Evolutionary conservation across 257 asterid genomes (phyloP).

Genomic region (Nicotiana obtusifolia): DNA sequence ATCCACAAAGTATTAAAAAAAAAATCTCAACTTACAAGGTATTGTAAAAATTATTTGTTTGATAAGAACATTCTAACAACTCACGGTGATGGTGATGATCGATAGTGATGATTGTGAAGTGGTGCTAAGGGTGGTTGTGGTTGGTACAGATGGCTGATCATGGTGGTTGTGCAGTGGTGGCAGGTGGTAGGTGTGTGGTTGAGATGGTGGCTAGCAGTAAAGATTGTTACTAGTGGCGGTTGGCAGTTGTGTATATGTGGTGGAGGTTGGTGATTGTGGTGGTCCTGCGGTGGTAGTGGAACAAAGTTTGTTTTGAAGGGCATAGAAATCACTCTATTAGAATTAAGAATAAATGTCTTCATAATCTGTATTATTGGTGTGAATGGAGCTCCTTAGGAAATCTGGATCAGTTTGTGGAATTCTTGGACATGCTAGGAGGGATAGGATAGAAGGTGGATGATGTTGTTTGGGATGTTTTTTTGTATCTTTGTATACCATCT

Average conservation of each 20-base stretch:
- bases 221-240: neutral
- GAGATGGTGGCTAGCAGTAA: neutral
- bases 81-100: neutral
- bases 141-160: too few relatives aligned
- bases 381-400: too few relatives aligned
- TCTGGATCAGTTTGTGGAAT: too few relatives aligned
- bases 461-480: too few relatives aligned
- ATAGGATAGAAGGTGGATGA: too few relatives aligned
- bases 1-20: neutral
- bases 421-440: too few relatives aligned
- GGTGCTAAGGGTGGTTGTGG: too few relatives aligned
- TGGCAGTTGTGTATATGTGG: neutral
- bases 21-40: neutral
- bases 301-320: neutral
- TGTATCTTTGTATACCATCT: too few relatives aligned
- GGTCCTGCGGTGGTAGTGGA: neutral
- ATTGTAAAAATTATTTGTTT: neutral
- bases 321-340: too few relatives aligned
- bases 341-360: too few relatives aligned
- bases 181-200: neutral
- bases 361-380: too few relatives aligned
- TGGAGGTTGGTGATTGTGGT: neutral
- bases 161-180: neutral
- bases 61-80: neutral
- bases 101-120: neutral